Evolutionary conservation across 495 filamentous ascomycete genomes (phyloP).

Genomic region (Talaromyces proteolyticus): DNA sequence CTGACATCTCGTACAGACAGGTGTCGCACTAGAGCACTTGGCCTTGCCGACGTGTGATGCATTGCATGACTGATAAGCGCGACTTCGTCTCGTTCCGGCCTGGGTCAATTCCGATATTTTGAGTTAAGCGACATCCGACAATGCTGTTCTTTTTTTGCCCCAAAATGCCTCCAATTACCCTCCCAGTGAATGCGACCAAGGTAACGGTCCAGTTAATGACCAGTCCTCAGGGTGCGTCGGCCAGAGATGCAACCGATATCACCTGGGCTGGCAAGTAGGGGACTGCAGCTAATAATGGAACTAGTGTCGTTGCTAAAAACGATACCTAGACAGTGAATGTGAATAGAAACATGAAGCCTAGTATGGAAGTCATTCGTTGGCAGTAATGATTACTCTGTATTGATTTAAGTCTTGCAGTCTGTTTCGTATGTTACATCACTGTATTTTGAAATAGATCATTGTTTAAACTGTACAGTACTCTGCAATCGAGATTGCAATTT

Average conservation of each 20-base stretch:
- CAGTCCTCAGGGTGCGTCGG: not conserved
- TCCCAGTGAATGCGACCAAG: not conserved
- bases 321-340: not conserved
- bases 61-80: constrained; percentile 28
- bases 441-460: too few species aligned
- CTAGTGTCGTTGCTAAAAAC: not conserved
- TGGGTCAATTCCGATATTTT: not conserved
- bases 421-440: too few species aligned
- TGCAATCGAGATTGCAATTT: too few species aligned
- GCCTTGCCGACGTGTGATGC: constrained; percentile 24
- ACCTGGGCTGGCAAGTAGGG: not conserved
- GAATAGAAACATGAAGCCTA: not conserved
- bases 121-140: too few species aligned
- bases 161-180: not conserved
- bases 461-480: too few species aligned
- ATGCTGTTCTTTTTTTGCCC: not conserved
- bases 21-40: constrained; percentile 29
- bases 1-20: constrained; percentile 22
- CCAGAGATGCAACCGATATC: not conserved
- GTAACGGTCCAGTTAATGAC: not conserved
- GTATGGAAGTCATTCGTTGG: not conserved
- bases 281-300: not conserved
- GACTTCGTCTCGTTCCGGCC: constrained; percentile 11
- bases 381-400: not conserved
- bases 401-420: too few species aligned